Evolutionary conservation across 768 basidiomycete genomes (phyloP), one percentile per base, ranked within the genome.

Genomic region (Baorangia bicolor): DNA sequence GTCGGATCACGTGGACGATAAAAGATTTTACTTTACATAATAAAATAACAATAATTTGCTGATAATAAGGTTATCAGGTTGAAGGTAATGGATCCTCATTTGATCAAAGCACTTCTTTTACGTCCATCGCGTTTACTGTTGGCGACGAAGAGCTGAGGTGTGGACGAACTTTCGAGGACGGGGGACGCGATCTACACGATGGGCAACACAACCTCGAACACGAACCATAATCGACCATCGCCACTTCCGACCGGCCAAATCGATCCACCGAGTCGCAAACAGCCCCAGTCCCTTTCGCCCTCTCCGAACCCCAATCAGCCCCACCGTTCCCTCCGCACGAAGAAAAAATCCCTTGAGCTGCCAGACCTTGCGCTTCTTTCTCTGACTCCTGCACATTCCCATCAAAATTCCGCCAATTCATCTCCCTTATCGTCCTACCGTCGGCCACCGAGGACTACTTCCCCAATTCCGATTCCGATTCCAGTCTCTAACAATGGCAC

Each of bases 301-400:
- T 77, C 78, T 37, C 78, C 81, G 1, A 69, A 69, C 40, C 66
- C 70, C 44, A 71, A 72, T 55, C 70, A 72, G 64, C 77, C 84
- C 1, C 86, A 88, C 69, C 75, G 77, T 31, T 86, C 87, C 41
- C 73, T 89, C 55, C 77, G 85, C 38, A 75, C 77, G 21, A 89
- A 86, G 77, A 88, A 87, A 73, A 83, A 79, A 66, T 87, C 86
- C 0, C 81, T 91, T 20, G 87, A 91, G 67, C 78, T 91, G 25
- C 88, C 88, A 50, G 88, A 90, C 75, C 83, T 91, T 63, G 80
- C 80, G 13, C 72, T 74, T 55, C 77, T 81, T 59, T 72, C 78
- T 42, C 64, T 81, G 57, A 77, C 80, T 53, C 77, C 78, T 55
- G 72, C 72, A 46, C 61, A 71, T 40, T 73, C 74, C 28, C 65